A percentile compares a stretch with the other conserved stretches of the same genome.
Evolutionary conservation across 768 basidiomycete genomes (phyloP).

Genomic region (Suillus sp.): DNA sequence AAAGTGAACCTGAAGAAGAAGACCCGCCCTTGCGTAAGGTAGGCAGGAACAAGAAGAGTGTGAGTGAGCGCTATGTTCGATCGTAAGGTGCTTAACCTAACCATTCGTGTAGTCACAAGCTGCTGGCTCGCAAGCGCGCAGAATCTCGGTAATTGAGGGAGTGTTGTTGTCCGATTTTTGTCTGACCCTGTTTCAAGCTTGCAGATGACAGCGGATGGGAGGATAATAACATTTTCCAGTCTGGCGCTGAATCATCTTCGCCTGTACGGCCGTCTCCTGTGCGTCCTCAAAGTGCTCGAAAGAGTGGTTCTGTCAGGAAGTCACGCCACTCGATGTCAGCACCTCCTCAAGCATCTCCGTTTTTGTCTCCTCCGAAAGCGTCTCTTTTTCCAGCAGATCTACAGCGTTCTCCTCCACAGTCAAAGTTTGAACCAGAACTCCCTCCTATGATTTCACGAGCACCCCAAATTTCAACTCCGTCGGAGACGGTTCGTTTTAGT

Average conservation of each 20-base stretch:
- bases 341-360: conserved; percentile 55
- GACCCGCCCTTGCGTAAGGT: conserved; percentile 61
- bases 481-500: conserved; percentile 17
- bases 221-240: conserved; percentile 89
- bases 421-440: conserved; percentile 57
- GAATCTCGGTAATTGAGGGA: conserved; percentile 49
- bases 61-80: conserved; percentile 30
- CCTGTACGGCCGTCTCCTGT: conserved; percentile 65
- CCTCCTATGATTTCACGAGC: conserved; percentile 41
- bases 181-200: conserved; percentile 24
- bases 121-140: conserved; percentile 54
- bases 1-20: conserved; percentile 77
- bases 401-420: conserved; percentile 51
- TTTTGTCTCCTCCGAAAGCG: conserved; percentile 42
- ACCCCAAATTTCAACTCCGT: conserved; percentile 20
- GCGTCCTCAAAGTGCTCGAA: conserved; percentile 46
- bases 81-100: conserved; percentile 13
- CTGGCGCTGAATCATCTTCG: conserved; percentile 86
- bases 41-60: conserved; percentile 60
- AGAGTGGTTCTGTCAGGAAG: conserved; percentile 43
- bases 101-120: conserved; percentile 42
- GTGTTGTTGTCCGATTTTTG: conserved; percentile 19
- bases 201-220: conserved; percentile 85
- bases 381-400: conserved; percentile 24
- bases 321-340: conserved; percentile 74